Evolutionary conservation across 2,329 filamentous ascomycete genomes (phyloP).

Genomic region (Chrysoporthe puriensis): DNA sequence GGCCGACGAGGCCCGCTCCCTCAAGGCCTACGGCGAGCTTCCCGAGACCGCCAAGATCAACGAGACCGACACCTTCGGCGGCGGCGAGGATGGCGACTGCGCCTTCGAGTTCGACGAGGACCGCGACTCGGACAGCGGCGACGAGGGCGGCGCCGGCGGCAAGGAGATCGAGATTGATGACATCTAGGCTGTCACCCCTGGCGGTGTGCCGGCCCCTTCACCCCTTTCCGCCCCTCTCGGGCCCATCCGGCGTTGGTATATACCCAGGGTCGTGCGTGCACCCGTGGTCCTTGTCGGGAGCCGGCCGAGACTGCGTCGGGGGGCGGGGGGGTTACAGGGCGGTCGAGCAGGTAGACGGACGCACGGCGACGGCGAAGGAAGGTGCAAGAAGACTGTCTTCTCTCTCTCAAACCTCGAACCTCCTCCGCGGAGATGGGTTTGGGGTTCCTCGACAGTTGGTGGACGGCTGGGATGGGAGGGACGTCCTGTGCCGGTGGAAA

Average conservation of each 20-base stretch:
- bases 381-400: conserved; percentile 61
- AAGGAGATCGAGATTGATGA: conserved; percentile 96
- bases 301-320: no score
- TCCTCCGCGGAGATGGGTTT: background rate
- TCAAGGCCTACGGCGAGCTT: conserved; percentile 97
- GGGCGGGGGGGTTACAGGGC: background rate
- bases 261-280: background rate
- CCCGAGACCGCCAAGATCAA: conserved; percentile 99
- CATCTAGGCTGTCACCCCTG: conserved; percentile 63
- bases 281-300: background rate
- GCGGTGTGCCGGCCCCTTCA: background rate
- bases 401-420: conserved; percentile 56
- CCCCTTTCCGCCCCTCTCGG: background rate
- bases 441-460: conserved; percentile 51
- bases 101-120: conserved; percentile 99
- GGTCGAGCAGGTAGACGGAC: background rate
- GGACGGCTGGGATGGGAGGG: conserved; percentile 60
- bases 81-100: conserved; percentile 91
- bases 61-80: conserved; percentile 94
- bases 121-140: conserved; percentile 64
- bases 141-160: conserved; percentile 59
- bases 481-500: conserved; percentile 47
- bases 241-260: no score
- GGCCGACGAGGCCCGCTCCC: conserved; percentile 89
- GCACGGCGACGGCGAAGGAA: conserved; percentile 2